A percentile compares a stretch with the other conserved stretches of the same genome.
Evolutionary conservation across 179 eudicot genomes (phyloP).

Genomic region (Amaranthus tricolor): DNA sequence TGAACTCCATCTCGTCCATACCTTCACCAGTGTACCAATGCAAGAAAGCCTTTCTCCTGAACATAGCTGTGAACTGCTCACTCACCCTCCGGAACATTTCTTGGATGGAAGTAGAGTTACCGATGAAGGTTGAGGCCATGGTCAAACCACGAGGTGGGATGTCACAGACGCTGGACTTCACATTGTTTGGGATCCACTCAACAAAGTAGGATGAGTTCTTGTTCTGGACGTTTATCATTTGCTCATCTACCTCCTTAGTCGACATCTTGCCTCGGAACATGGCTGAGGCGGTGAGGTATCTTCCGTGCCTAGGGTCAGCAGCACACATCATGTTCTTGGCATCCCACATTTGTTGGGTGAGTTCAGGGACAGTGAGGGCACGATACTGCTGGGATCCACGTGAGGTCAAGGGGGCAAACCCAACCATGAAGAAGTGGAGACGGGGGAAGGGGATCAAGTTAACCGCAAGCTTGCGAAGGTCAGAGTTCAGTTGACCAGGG

Average conservation of each 20-base stretch:
- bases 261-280: constrained; percentile 51
- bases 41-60: constrained; percentile 50
- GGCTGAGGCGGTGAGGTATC: constrained; percentile 63
- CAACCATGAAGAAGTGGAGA: no score
- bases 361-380: constrained; percentile 77
- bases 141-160: constrained; percentile 70
- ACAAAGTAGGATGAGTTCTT: no score
- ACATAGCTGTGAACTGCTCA: constrained; percentile 71
- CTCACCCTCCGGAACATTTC: constrained; percentile 72
- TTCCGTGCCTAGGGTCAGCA: constrained; percentile 54
- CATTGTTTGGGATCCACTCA: constrained; percentile 73
- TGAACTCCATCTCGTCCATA: constrained; percentile 41
- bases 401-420: no score
- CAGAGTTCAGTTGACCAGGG: constrained; percentile 63
- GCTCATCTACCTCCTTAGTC: constrained; percentile 35
- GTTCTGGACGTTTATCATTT: no score
- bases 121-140: constrained; percentile 76
- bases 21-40: constrained; percentile 45
- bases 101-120: constrained; percentile 59
- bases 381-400: constrained; percentile 86
- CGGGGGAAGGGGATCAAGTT: no score
- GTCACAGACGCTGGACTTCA: constrained; percentile 77
- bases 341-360: constrained; percentile 94
- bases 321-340: constrained; percentile 91
- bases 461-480: no score